Evolutionary conservation across 2,329 filamentous ascomycete genomes (phyloP).

Genomic region (Monilinia fructicola): DNA sequence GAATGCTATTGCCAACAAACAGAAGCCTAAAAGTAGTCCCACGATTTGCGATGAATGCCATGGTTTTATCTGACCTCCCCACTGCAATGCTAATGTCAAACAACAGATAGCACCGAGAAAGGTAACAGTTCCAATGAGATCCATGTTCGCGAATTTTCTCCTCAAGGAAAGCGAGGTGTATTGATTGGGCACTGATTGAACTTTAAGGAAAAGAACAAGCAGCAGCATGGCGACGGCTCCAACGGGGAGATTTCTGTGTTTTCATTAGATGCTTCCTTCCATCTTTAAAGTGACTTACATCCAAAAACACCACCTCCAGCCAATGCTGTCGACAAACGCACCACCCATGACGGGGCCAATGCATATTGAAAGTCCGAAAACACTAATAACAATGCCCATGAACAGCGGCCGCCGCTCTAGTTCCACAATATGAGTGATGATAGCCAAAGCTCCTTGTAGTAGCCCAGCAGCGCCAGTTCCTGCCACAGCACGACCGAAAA

Average conservation of each 20-base stretch:
- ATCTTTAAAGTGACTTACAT: slow-evolving; percentile 37
- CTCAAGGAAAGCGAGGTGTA: slow-evolving; percentile 2
- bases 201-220: slow-evolving; percentile 19
- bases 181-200: background rate
- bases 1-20: background rate
- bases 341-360: slow-evolving; percentile 64
- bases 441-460: slow-evolving; percentile 44
- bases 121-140: slow-evolving; percentile 34
- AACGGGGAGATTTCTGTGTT: slow-evolving; percentile 42
- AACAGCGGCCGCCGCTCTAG: slow-evolving; percentile 43
- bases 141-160: background rate
- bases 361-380: slow-evolving; percentile 64
- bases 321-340: slow-evolving; percentile 58
- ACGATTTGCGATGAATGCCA: slow-evolving; percentile 39
- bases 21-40: slow-evolving; percentile 27
- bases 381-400: slow-evolving; percentile 62
- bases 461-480: slow-evolving; percentile 33
- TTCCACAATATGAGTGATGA: slow-evolving; percentile 42
- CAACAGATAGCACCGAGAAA: slow-evolving; percentile 38
- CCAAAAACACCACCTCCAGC: slow-evolving; percentile 54
- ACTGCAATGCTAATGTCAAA: slow-evolving; percentile 42
- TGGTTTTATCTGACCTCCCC: slow-evolving; percentile 39
- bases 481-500: slow-evolving; percentile 28
- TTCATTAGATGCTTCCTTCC: slow-evolving; percentile 23
- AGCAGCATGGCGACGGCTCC: slow-evolving; percentile 23